Base-by-base conservation (phyloP, 2,329 filamentous ascomycete species). In the Ilyonectria destructans region DNA sequence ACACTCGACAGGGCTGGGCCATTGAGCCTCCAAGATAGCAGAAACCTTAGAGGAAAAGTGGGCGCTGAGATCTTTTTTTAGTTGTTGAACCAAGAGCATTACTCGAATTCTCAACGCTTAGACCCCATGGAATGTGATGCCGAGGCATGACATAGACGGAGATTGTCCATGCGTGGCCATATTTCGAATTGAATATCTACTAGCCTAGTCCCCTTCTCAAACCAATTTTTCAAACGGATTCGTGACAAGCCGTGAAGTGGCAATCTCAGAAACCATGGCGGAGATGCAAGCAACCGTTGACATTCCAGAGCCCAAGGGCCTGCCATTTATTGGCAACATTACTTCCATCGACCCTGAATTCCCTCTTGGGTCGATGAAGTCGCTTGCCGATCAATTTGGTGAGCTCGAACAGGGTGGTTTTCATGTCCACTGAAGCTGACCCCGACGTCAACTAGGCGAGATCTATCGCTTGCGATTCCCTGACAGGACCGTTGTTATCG, bases 251-350 rank as follows among this genome's bases (percentile, higher is more conserved):
- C 52, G 33, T 52, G n/a, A 37, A 59, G n/a, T 35, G 26, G 19
- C n/a, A 7, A 33, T 19, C 6, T 6, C n/a, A 54, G 29, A 33
- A 35, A 35, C 51, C 17, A 54, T 54, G 35, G 52, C 45, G 17
- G 43, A 58, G 46, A 74, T 73, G 72, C 65, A 67, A 4, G 71
- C 71, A 37, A 71, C 69, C 10, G 78, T 79, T 43, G 82, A 85
- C 3, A 90, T 93, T 62, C 90, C 91, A 4, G 85, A 87, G 45
- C 90, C 91, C 15, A 83, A 83, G 56, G 89, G 88, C 5, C 81
- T 91, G 57, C 91, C 90, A 0, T 77, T 93, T 19, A 63, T 93
- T n/a, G 91, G 91, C 31, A 91, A 93, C 73, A 77, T 91, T 26
- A 80, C 82, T 56, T 88, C 90, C 62, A 84, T 94, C 65, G 87